Conservation (phyloP, 23 red algal genomes). For the Chondrus crispus region DNA sequence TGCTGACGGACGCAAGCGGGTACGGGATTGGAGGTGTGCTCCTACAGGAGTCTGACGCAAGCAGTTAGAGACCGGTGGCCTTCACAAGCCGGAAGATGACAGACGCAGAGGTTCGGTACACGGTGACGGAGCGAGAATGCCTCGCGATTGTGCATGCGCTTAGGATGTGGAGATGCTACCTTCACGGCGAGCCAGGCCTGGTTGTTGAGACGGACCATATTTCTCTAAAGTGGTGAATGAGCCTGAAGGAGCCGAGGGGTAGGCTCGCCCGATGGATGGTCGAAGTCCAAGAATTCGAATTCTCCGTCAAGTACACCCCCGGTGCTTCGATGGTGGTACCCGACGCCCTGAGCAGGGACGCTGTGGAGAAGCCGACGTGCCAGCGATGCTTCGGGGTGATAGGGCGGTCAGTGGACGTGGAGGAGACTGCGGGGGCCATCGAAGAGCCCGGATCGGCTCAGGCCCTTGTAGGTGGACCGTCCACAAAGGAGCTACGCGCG, state of each 20-base stretch:
- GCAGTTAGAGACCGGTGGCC: background rate
- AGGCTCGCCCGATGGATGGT: background rate
- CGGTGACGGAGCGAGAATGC: background rate
- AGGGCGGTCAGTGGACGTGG: background rate
- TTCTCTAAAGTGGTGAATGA: background rate
- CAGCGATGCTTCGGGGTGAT: background rate
- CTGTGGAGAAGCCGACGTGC: background rate
- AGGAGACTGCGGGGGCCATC: background rate
- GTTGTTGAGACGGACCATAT: background rate
- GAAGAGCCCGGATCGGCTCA: too few species aligned
- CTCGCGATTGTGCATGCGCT: background rate
- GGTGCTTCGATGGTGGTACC: background rate
- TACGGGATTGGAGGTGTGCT: background rate
- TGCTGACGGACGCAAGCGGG: background rate
- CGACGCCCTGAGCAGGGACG: background rate
- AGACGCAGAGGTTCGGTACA: background rate
- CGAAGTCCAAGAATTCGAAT: background rate
- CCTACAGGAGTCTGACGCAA: background rate
- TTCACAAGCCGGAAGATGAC: background rate
- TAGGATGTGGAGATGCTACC: background rate
- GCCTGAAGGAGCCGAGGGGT: background rate
- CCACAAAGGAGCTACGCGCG: background rate
- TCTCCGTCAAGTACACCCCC: background rate
- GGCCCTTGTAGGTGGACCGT: background rate
- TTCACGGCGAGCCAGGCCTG: background rate